Base-by-base conservation (phyloP, 208 protist species). In the Leishmania gerbilli region DNA sequence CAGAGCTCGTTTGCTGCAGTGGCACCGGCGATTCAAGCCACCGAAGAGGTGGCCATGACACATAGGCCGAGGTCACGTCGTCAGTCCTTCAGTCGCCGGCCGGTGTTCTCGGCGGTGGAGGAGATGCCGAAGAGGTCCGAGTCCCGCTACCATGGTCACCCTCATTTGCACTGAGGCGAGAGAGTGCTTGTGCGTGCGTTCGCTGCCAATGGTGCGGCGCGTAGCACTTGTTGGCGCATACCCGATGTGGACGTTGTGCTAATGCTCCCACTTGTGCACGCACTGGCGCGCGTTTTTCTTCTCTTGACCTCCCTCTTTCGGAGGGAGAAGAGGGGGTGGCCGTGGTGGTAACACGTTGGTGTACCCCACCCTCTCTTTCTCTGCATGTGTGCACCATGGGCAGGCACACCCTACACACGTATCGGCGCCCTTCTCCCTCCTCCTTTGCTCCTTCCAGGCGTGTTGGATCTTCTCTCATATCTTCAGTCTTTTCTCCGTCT, bases 81-180 rank as follows among this genome's bases (percentile, higher is more conserved):
- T 8, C 82, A 82, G 34, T 86, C 82, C 24, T 86, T 86, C 74
- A 71, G 37, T 69, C 77, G 82, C 37, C 77, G 58, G 42, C 77
- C 82, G 5, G 65, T 86, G 53, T 86, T 86, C 34, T 82, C 82
- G 6, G 77, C 82, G 9, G 71, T 86, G 1, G 82, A 86, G 78
- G 82, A 86, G 77, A 76, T 21, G 45, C 58, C 15, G 71, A 75
- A 53, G 37, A 76, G 68, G 51, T 51, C 37, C 53, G 58, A 55
- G 67, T 55, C 76, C 13, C 76, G 62, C 31, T 27, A 49, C 40
- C 65, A 77, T n/a, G 75, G 65, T n/a, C 69, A 49, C 34, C 37
- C 19, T 19, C 47, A 74, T 37, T 60, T 60, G 31, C 40, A 56
- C 55, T 42, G 45, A n/a, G 0, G 27, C 11, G 37, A 56, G 34